A percentile compares a stretch with the other conserved stretches of the same genome.
These are phyloP conservation scores for Candida michaelii DNA, from an alignment of 805 yeast genomes.

Conservation along the genomic window DNA sequence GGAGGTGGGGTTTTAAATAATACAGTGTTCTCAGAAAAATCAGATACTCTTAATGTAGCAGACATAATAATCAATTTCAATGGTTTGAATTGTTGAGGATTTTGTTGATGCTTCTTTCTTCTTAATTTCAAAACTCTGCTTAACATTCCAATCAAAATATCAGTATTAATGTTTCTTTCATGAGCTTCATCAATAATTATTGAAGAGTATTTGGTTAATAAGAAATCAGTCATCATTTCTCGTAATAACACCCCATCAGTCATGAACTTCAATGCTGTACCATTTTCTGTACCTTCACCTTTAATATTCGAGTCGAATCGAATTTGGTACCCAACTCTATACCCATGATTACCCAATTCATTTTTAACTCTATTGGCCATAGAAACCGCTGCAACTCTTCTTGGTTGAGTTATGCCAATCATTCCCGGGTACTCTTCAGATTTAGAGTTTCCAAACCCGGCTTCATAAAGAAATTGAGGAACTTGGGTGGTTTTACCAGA, in stretches of 20 bases:
- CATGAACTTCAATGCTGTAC: constrained; percentile 82
- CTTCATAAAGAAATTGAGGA: constrained; percentile 91
- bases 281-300: constrained; percentile 42
- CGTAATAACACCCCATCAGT: constrained; percentile 92
- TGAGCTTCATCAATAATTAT: constrained; percentile 96
- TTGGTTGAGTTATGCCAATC: constrained; percentile 95
- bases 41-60: constrained; percentile 91
- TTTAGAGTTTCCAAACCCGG: constrained; percentile 79
- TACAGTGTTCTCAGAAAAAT: constrained; percentile 77
- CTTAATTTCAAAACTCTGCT: constrained; percentile 82
- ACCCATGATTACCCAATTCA: constrained; percentile 73
- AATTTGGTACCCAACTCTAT: constrained; percentile 76
- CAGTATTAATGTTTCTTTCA: constrained; percentile 94
- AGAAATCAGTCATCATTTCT: constrained; percentile 88
- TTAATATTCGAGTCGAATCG: constrained; percentile 72
- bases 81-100: constrained; percentile 53
- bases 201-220: constrained; percentile 78
- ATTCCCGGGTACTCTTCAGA: constrained; percentile 68
- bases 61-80: constrained; percentile 92
- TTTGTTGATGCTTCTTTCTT: constrained; percentile 45
- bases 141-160: constrained; percentile 90
- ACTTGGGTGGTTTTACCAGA: constrained; percentile 98
- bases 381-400: constrained; percentile 92
- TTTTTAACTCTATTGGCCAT: constrained; percentile 80
- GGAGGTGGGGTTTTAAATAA: constrained; percentile 81